These are phyloP conservation scores for Chimonanthus praecox DNA, from an alignment of 164 flowering plant species.

Conservation along the genomic window DNA sequence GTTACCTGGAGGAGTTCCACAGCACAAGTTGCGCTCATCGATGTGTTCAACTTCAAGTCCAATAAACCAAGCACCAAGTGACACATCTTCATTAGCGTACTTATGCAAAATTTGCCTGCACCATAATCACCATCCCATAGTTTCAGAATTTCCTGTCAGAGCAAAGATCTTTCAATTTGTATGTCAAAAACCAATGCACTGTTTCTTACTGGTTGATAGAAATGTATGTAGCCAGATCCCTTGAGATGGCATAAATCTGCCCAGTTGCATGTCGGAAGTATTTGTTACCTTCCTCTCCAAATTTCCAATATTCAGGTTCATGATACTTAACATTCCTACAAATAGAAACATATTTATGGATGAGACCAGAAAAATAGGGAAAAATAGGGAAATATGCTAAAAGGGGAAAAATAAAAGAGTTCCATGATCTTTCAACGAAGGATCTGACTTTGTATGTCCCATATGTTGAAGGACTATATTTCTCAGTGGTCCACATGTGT, in stretches of 20 bases:
- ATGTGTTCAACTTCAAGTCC: slow-evolving; percentile 83
- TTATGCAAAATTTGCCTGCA: slow-evolving; percentile 74
- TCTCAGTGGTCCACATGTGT: too few relatives aligned
- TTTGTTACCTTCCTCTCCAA: slow-evolving; percentile 84
- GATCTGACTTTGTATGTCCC: too few relatives aligned
- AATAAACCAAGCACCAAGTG: slow-evolving; percentile 86
- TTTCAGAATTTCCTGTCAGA: background rate
- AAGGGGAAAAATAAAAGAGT: background rate
- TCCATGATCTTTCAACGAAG: background rate
- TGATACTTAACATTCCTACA: slow-evolving; percentile 72
- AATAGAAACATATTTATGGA: background rate
- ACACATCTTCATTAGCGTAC: slow-evolving; percentile 85
- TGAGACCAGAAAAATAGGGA: background rate
- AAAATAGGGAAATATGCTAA: background rate
- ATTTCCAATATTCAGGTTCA: slow-evolving; percentile 87
- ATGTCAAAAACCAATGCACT: background rate
- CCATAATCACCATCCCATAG: background rate
- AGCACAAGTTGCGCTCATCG: slow-evolving; percentile 78
- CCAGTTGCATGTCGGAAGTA: slow-evolving; percentile 91
- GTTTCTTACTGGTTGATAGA: slow-evolving; percentile 68
- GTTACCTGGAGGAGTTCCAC: slow-evolving; percentile 85
- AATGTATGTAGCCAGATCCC: slow-evolving; percentile 77
- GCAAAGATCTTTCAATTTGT: background rate
- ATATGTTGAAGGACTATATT: too few relatives aligned
- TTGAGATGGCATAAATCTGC: slow-evolving; percentile 80